phyloP scores from a whole-genome alignment of 345 rosid species.

The Eucalyptus polyanthemos region DNA sequence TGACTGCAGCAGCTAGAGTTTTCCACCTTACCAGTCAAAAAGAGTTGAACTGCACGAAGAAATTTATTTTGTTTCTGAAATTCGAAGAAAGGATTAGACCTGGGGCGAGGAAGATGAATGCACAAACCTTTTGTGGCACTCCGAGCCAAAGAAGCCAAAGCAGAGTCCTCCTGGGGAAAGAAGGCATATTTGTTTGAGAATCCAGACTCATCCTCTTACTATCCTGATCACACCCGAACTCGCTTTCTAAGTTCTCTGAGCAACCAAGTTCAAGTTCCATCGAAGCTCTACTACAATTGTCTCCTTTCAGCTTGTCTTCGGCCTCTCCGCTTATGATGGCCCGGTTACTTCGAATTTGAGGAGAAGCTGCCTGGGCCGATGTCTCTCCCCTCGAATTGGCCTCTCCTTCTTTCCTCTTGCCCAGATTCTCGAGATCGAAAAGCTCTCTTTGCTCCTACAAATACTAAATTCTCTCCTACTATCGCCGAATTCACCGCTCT shows the following conservation, averaged over 20 bases:
- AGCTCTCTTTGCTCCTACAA: conserved; percentile 26
- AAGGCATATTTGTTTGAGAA: conserved; percentile 44
- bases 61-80: background rate
- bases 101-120: conserved; percentile 49
- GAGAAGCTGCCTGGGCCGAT: conserved; percentile 59
- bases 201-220: conserved; percentile 23
- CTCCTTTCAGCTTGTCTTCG: background rate
- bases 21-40: background rate
- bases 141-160: conserved; percentile 79
- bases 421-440: conserved; percentile 87
- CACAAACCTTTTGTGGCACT: conserved; percentile 85
- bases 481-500: too few species aligned
- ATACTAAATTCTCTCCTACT: too few species aligned
- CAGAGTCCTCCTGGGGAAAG: conserved; percentile 90
- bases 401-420: conserved; percentile 52
- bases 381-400: conserved; percentile 19
- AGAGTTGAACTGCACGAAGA: background rate
- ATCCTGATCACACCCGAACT: conserved; percentile 19
- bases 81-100: conserved; percentile 9
- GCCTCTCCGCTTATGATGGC: background rate
- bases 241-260: conserved; percentile 6
- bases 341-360: conserved; percentile 23
- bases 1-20: background rate
- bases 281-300: background rate
- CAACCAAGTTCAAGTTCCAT: conserved; percentile 7